Evolutionary conservation across 139 green algal genomes (phyloP), one percentile per base, ranked within the genome.

Genomic region (Coccomyxa sp.): DNA sequence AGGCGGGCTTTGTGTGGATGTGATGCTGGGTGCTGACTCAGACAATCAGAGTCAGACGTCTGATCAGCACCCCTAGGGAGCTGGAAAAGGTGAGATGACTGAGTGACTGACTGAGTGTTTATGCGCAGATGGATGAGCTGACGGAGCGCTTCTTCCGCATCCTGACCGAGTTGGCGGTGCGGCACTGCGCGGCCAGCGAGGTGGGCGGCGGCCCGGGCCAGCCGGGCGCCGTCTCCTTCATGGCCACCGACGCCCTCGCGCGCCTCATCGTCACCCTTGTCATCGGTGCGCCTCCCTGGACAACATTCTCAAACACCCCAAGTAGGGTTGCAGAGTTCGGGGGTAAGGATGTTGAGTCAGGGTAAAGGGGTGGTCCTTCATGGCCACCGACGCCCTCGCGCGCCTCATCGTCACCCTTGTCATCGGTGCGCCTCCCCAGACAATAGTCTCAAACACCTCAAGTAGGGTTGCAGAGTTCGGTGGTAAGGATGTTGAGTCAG

Each of bases 101-200:
- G 7, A 51, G 3, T 7, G 38, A 51, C 3, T 7, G 38, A 51
- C 38, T 71, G 63, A 21, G 4, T 21, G 63, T 25, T 9, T 71
- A 25, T 11, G 9, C 18, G n/a, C 88, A 88, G 84, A 82, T 85
- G 63, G 97, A 98, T 67, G 96, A 97, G 32, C 85, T 88, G 28
- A 95, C 91, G 3, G 96, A 98, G 77, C 91, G 94, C 76, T 96
- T 98, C 85, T 88, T 99, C 88, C 94, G 95, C 82, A 93, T 96
- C 45, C 92, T 98, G 85, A 92, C 88, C 14, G 92, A 98, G 84
- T 84, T 99, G 81, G 89, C 93, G 10, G 94, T 98, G 27, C 80
- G 86, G 81, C 95, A 98, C 88, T 96, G 92, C 90, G 88, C 96
- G 79, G 87, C 83, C 77, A 89, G 78, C 74, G 92, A 95, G 82